Conservation (phyloP, 2,329 filamentous ascomycete genomes). For the Fusarium camptoceras region DNA sequence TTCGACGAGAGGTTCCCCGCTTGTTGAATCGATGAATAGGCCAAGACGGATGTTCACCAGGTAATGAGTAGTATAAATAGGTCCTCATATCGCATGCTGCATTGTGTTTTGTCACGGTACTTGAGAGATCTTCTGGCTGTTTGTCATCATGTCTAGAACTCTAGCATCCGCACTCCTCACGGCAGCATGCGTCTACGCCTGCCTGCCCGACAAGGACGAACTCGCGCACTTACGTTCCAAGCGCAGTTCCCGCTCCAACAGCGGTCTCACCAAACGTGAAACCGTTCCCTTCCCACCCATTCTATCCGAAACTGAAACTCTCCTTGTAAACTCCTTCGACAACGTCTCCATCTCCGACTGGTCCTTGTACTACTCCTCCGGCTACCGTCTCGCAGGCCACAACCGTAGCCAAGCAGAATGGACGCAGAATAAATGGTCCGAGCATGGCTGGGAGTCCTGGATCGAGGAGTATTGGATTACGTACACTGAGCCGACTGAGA, state of each 20-base stretch:
- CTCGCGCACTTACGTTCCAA: slow-evolving; percentile 12
- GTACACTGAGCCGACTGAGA: slow-evolving; percentile 36
- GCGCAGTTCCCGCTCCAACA: slow-evolving; percentile 1
- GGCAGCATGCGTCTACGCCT: slow-evolving; percentile 32
- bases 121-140: background rate
- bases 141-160: slow-evolving; percentile 18
- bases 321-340: slow-evolving; percentile 34
- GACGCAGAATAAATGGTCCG: slow-evolving; percentile 38
- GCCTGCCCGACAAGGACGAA: slow-evolving; percentile 31
- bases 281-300: slow-evolving; percentile 7
- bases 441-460: slow-evolving; percentile 33
- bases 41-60: background rate
- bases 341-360: slow-evolving; percentile 31
- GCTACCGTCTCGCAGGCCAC: slow-evolving; percentile 33
- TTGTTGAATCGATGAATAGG: background rate
- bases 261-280: slow-evolving; percentile 20
- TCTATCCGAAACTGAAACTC: slow-evolving; percentile 7
- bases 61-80: slow-evolving; percentile 7
- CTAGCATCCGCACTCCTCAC: slow-evolving; percentile 22
- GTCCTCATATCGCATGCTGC: rapidly evolving
- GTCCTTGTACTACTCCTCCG: slow-evolving; percentile 38
- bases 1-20: slow-evolving; percentile 7
- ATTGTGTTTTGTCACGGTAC: rapidly evolving
- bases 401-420: slow-evolving; percentile 36
- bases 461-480: slow-evolving; percentile 40